Conservation (phyloP, 257 asterid genomes). For the Verbena officinalis region DNA sequence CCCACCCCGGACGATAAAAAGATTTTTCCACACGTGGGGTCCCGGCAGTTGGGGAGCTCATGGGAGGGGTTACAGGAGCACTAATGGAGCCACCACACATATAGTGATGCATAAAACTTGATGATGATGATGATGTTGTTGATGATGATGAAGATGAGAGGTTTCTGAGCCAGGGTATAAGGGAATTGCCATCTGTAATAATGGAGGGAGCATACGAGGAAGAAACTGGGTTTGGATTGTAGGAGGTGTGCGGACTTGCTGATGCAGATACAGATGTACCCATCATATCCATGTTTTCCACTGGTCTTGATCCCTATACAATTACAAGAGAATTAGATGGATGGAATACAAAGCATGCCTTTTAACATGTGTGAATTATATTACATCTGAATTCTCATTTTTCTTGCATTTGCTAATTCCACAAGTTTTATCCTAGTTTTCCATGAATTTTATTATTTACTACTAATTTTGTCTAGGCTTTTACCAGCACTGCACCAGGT, state of each 20-base stretch:
- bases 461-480: too few relatives aligned
- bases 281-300: slow-evolving; percentile 44
- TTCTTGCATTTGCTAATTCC: too few relatives aligned
- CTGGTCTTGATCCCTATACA: slow-evolving; percentile 45
- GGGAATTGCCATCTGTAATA: slow-evolving; percentile 52
- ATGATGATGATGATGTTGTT: slow-evolving; percentile 38
- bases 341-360: too few relatives aligned
- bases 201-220: slow-evolving; percentile 37
- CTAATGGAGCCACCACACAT: slow-evolving; percentile 67
- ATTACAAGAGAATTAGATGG: neutral
- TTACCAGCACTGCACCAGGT: too few relatives aligned
- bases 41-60: slow-evolving; percentile 68
- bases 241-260: slow-evolving; percentile 41
- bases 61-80: slow-evolving; percentile 84
- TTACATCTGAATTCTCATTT: too few relatives aligned
- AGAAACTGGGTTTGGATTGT: slow-evolving; percentile 54
- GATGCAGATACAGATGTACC: slow-evolving; percentile 54
- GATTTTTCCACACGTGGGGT: slow-evolving; percentile 50
- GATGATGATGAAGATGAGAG: slow-evolving; percentile 61
- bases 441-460: too few relatives aligned
- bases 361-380: too few relatives aligned
- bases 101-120: slow-evolving; percentile 46
- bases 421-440: too few relatives aligned
- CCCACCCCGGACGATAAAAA: slow-evolving; percentile 37
- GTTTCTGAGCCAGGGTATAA: slow-evolving; percentile 79